Evolutionary conservation across 306 rosid species (phyloP).

Genomic region (Cajanus cajan): DNA sequence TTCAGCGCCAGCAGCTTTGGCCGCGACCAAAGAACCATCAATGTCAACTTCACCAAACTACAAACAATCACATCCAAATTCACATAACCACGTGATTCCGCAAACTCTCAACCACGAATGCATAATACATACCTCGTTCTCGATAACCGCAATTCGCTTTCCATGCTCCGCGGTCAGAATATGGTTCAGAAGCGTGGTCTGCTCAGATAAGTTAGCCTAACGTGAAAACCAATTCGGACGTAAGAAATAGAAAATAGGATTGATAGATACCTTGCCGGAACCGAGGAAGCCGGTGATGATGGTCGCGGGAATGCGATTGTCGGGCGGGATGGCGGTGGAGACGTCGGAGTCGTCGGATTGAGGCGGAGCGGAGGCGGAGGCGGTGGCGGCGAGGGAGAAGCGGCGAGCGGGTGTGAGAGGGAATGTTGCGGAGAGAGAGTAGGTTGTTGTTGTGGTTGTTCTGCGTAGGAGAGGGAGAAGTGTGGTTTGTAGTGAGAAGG

Average conservation of each 20-base stretch:
- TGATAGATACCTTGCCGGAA: conserved; percentile 86
- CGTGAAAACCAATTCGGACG: conserved; percentile 5
- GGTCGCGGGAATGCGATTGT: conserved; percentile 82
- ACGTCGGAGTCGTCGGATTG: conserved; percentile 63
- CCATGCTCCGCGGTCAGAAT: conserved; percentile 93
- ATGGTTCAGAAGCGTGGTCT: conserved; percentile 93
- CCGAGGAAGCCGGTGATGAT: conserved; percentile 94
- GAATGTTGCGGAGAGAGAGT: conserved; percentile 26
- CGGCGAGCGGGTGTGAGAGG: conserved; percentile 37
- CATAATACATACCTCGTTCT: conserved; percentile 42
- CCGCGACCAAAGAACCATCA: conserved; percentile 91
- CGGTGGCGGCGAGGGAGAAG: conserved; percentile 54
- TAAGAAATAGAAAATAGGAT: background rate
- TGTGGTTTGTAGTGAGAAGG: conserved; percentile 34
- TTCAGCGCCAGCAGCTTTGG: conserved; percentile 85
- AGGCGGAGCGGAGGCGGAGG: conserved; percentile 49
- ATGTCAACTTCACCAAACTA: conserved; percentile 94
- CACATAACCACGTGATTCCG: background rate
- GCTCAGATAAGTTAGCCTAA: too few relatives aligned
- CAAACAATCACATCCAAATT: conserved; percentile 4
- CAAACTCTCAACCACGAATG: background rate
- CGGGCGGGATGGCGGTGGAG: conserved; percentile 66
- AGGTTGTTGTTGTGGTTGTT: background rate
- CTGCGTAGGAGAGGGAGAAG: conserved; percentile 34
- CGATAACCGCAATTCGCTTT: conserved; percentile 89